Evolutionary conservation across 306 rosid genomes (phyloP).

Genomic region (Lathyrus oleraceus): DNA sequence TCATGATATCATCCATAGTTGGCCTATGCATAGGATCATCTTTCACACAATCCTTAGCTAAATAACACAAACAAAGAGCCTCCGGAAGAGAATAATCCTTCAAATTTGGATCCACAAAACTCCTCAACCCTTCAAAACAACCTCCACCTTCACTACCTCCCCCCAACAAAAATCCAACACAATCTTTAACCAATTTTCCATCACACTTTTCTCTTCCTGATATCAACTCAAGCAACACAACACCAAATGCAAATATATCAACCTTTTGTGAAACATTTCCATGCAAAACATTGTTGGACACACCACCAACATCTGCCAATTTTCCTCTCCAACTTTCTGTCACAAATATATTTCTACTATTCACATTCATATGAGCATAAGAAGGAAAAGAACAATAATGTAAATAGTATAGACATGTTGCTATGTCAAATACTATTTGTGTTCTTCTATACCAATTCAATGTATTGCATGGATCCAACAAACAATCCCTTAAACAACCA

Average conservation of each 20-base stretch:
- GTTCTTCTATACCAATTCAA: constrained; percentile 51
- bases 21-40: constrained; percentile 68
- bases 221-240: constrained; percentile 64
- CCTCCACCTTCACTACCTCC: constrained; percentile 50
- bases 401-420: constrained; percentile 71
- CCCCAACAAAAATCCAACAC: constrained; percentile 55
- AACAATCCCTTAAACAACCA: constrained; percentile 60
- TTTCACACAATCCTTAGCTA: constrained; percentile 68
- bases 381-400: constrained; percentile 63
- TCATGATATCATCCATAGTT: constrained; percentile 65
- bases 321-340: constrained; percentile 57
- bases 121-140: constrained; percentile 64
- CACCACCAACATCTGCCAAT: constrained; percentile 54
- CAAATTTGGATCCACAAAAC: constrained; percentile 61
- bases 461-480: constrained; percentile 41
- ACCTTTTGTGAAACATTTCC: constrained; percentile 53
- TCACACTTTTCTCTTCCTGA: constrained; percentile 57
- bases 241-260: constrained; percentile 69
- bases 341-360: constrained; percentile 54
- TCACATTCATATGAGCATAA: constrained; percentile 55
- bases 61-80: constrained; percentile 57
- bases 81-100: constrained; percentile 62
- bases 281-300: constrained; percentile 20
- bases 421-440: constrained; percentile 68
- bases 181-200: constrained; percentile 50